Evolutionary conservation across 2,329 filamentous ascomycete genomes (phyloP), one percentile per base, ranked within the genome.

Genomic region (Aschersonia sp.): DNA sequence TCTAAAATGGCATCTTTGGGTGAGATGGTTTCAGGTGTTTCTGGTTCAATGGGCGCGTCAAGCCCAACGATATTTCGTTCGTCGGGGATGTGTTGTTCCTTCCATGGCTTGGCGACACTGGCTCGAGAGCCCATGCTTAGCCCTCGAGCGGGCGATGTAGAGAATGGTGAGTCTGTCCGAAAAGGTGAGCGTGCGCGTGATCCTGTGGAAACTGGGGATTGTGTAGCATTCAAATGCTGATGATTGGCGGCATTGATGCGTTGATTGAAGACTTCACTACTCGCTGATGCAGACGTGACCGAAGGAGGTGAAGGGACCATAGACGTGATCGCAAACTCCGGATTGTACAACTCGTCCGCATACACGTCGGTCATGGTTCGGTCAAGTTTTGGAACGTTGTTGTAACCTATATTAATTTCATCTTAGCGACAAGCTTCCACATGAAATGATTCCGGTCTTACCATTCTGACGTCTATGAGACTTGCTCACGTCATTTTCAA

Each of bases 1-100:
- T 96, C 89, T 45, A 96, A 68, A 51, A 94, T 67, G 1, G 89
- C 86, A 58, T 97, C 91, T 66, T 94, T 94, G 30, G 91, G 92
- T 1, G 91, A 97, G 44, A 98, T 95, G 0, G 91, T 95, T 64
- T 87, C 86, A n/a, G 83, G 74, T 0, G 73, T 74, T 5, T 72
- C 63, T 1, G 71, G 67, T 44, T 73, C 64, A 31, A 66, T 54
- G 56, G 53, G 66, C 20, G 20, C 20, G 20, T 20, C 20, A 20
- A 20, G 20, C 20, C 20, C 20, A 20, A 20, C 20, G 20, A 20
- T 20, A 20, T 20, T 20, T 2, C 2, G 20, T 20, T 20, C 20
- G 20, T 20, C 20, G 20, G 1, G 20, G 20, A 20, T 20, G 20
- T 81, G 80, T 53, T 79, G 74, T 59, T 84, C 79, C 40, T 80